Base-by-base conservation (phyloP, 73 alveolate genomes). In the Breviolum minutum region DNA sequence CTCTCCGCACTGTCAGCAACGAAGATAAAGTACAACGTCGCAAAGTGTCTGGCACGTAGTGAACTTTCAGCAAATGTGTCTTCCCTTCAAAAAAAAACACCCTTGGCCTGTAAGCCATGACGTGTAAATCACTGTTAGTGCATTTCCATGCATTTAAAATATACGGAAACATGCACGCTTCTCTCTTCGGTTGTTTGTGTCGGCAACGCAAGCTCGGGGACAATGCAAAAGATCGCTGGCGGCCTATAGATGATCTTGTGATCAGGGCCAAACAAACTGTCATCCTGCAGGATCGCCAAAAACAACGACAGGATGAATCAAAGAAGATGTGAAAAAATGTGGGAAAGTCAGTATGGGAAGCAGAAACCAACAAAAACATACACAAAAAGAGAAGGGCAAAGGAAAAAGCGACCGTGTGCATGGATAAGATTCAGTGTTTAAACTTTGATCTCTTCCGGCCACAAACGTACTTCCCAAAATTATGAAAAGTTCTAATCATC, bases 1-100 rank as follows among this genome's bases (percentile, higher is more conserved):
- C 99, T 99, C 99, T 99, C 99, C 24, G 99, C 99, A 80, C 99
- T 99, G 99, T 99, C 99, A 48, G 99, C 99, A 79, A 99, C 99
- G 32, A 99, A 99, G 63, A 99, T 99, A 99, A 99, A 99, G 95
- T 98, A 99, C 64, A 99, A 99, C 27, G 99, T 99, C 14, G 99
- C 99, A 90, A 99, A 99, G 79, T 98, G 99, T 99, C 98, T 92
- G 24, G 24, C 69, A 10, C 14, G 6, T 24, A 13, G 40, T 24
- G 82, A 12, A 22, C 12, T 24, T 26, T 73, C 40, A 10, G 82
- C 8, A 0, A 6, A 40, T 73, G 14, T 7, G 27, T 73, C 82
- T 73, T 40, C 54, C 3, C 54, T 40, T 40, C 54, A 40, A 40
- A 40, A 40, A 40, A 40, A 40, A 40, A 40, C 54, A 40, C 54